Base-by-base conservation (phyloP, 805 yeast genomes). In the Diddensiella santjacobensis region DNA sequence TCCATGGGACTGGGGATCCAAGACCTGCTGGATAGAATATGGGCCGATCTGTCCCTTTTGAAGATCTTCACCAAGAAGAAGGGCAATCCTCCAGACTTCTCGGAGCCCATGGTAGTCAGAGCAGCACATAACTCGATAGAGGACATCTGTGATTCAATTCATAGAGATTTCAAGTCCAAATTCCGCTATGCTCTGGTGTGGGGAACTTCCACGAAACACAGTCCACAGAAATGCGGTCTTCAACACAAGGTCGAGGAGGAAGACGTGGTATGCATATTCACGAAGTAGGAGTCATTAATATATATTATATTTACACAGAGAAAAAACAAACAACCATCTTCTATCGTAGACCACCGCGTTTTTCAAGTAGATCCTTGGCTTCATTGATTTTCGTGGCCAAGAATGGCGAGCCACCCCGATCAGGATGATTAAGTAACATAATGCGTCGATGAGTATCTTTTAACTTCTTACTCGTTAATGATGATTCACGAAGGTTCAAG, bases 191-290 rank as follows among this genome's bases (percentile, higher is more conserved):
- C 98, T 0, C 69, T 89, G 60, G 96, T 91, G 3, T 91, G 98
- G 97, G 99, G 99, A 0, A 81, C 90, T 1, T 83, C 95, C 41
- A 85, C 97, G 4, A 93, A 93, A 65, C 96, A 88, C 63, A 87
- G 91, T 30, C 98, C 98, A 3, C 99, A 91, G 63, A 91, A 91
- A 63, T 91, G 98, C 73, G 98, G 99, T 0, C 71, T 91, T 49
- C 78, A 64, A 53, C 99, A 91, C 64, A 71, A 72, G 31, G 83
- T 93, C 11, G 80, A 86, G 57, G 98, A 91, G 63, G 97, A 90
- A 63, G 99, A 91, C 64, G 99, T 91, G 15, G 91, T 93, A 19
- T 83, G 93, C 44, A 80, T 91, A 49, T 88, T 91, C 43, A 81
- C 96, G 18, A 91, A 89, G 70, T 89, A 73, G 42, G 38, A 35